These are phyloP conservation scores for Candida buenavistaensis DNA, from an alignment of 1,139 yeast genomes.

Conservation along the genomic window DNA sequence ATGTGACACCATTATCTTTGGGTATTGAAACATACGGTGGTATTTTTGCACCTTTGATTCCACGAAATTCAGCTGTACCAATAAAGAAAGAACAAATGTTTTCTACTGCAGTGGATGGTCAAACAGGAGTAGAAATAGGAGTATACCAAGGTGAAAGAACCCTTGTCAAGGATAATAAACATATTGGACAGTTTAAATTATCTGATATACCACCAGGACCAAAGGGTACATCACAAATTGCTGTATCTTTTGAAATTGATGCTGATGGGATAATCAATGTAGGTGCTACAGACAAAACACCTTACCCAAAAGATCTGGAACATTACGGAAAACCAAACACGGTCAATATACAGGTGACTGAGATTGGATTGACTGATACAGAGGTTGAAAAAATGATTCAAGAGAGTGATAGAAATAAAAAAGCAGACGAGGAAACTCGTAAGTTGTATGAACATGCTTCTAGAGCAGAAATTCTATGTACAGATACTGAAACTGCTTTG, in stretches of 20 bases:
- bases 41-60: slow-evolving; percentile 71
- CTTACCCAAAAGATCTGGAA: slow-evolving; percentile 37
- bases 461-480: slow-evolving; percentile 55
- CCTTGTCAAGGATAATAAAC: slow-evolving; percentile 67
- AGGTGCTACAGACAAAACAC: slow-evolving; percentile 65
- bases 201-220: slow-evolving; percentile 69
- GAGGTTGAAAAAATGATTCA: slow-evolving; percentile 59
- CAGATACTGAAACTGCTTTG: slow-evolving; percentile 56
- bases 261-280: slow-evolving; percentile 84
- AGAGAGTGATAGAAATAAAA: slow-evolving; percentile 46
- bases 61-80: slow-evolving; percentile 76
- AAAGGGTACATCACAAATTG: slow-evolving; percentile 77
- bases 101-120: slow-evolving; percentile 85
- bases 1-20: slow-evolving; percentile 75
- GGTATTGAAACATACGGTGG: slow-evolving; percentile 88
- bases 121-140: slow-evolving; percentile 74
- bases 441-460: slow-evolving; percentile 48
- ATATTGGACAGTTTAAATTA: slow-evolving; percentile 70
- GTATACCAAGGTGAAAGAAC: slow-evolving; percentile 82
- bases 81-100: slow-evolving; percentile 69
- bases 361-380: slow-evolving; percentile 64
- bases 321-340: slow-evolving; percentile 33
- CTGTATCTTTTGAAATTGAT: slow-evolving; percentile 72
- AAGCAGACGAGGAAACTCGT: slow-evolving; percentile 42
- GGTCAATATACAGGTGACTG: slow-evolving; percentile 67